These are phyloP conservation scores for Davidsoniella eucalypti DNA, from an alignment of 2,329 filamentous ascomycete species.

Conservation along the genomic window DNA sequence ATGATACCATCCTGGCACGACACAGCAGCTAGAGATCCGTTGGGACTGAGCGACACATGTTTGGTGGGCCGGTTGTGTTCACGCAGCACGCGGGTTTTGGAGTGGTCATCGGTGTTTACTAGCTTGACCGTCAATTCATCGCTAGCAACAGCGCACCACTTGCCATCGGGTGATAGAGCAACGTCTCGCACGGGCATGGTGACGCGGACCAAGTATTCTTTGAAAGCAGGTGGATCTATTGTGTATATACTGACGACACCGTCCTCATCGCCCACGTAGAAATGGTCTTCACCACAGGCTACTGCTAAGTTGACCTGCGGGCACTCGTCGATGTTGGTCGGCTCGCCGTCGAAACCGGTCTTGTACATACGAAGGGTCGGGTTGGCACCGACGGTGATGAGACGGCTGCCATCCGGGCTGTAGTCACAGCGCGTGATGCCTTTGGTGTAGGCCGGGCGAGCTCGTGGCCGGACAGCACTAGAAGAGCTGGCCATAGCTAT, in stretches of 20 bases:
- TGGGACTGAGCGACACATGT: constrained; percentile 75
- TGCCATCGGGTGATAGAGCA: constrained; percentile 60
- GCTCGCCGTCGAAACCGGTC: constrained; percentile 82
- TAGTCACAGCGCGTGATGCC: constrained; percentile 80
- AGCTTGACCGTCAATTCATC: constrained; percentile 87
- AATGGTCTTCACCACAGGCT: constrained; percentile 60
- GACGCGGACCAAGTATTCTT: constrained; percentile 66
- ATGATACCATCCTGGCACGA: constrained; percentile 80
- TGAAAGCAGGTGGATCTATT: constrained; percentile 51
- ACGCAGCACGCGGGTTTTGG: constrained; percentile 57
- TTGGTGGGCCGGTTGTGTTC: constrained; percentile 82
- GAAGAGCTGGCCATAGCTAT: constrained; percentile 18
- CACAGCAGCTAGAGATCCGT: constrained; percentile 56
- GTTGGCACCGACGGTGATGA: constrained; percentile 86
- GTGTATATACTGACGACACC: constrained; percentile 91
- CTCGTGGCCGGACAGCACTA: constrained; percentile 34
- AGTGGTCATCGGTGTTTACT: constrained; percentile 66
- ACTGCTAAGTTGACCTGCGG: constrained; percentile 74
- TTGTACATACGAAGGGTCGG: constrained; percentile 87
- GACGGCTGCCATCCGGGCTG: constrained; percentile 69
- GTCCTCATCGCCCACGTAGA: constrained; percentile 82
- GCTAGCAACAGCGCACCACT: constrained; percentile 91
- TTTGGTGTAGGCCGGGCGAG: constrained; percentile 60
- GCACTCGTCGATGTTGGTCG: constrained; percentile 78
- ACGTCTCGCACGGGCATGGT: constrained; percentile 80